Evolutionary conservation across 495 filamentous ascomycete genomes (phyloP).

Genomic region (Neurospora cerealis): DNA sequence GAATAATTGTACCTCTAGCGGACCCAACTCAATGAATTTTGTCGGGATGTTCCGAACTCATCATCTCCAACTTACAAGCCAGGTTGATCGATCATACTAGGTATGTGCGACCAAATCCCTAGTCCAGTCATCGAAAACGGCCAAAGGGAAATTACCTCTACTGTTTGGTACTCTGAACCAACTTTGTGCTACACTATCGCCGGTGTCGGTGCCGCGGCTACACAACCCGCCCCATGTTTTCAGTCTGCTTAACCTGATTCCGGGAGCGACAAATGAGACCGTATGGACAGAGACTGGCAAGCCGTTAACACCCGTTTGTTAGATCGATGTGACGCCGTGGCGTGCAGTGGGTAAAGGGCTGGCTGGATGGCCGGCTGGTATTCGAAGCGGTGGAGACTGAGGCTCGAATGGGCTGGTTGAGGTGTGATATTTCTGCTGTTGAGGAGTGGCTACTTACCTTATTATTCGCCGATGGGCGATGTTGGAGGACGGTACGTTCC

Average conservation of each 20-base stretch:
- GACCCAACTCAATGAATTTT: too few species aligned
- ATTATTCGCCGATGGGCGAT: neutral
- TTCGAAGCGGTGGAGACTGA: neutral
- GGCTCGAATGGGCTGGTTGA: neutral
- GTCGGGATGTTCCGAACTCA: neutral
- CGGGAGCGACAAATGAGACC: neutral
- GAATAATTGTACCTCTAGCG: too few species aligned
- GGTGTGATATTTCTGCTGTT: neutral
- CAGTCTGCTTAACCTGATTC: neutral
- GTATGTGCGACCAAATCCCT: neutral
- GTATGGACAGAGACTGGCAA: neutral
- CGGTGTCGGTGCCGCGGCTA: neutral
- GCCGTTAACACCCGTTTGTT: neutral
- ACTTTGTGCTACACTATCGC: neutral
- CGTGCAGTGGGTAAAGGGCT: neutral
- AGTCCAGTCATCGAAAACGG: neutral
- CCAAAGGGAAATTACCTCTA: neutral
- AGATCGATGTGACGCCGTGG: neutral
- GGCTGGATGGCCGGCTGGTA: neutral
- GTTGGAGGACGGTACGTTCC: neutral
- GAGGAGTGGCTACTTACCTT: neutral
- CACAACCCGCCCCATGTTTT: neutral
- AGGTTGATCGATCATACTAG: neutral
- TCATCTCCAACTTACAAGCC: neutral
- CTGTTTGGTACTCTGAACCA: neutral